Conservation (phyloP, 805 yeast genomes). For the Ogataea chonburiensis region DNA sequence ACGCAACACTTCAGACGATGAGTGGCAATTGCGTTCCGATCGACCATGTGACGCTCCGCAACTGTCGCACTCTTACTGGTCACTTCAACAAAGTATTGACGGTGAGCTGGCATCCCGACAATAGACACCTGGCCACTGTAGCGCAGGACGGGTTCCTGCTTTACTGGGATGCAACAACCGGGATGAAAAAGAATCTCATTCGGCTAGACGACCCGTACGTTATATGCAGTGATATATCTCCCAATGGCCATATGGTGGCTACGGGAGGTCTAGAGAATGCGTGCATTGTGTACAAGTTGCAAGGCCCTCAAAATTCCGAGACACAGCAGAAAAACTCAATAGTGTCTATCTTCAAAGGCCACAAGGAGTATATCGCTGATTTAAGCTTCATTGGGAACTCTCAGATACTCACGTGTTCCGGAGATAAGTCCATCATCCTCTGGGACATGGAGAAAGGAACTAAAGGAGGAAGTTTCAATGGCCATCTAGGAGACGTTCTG, state of each 20-base stretch:
- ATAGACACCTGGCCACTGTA: conserved; percentile 61
- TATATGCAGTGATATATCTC: conserved; percentile 69
- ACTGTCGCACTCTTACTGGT: conserved; percentile 45
- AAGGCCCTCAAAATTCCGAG: conserved; percentile 8
- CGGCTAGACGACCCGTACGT: conserved; percentile 79
- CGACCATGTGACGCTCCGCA: conserved; percentile 14
- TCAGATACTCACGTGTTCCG: conserved; percentile 66
- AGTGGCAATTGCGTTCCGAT: conserved; percentile 24
- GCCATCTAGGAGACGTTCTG: conserved; percentile 73
- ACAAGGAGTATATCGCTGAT: conserved; percentile 77
- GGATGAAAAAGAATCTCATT: conserved; percentile 67
- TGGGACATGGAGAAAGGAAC: conserved; percentile 77
- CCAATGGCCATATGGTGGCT: conserved; percentile 64
- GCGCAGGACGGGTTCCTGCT: conserved; percentile 86
- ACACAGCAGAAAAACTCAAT: conserved; percentile 25
- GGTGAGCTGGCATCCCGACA: conserved; percentile 67
- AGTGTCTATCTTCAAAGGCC: conserved; percentile 67
- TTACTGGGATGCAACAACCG: conserved; percentile 77
- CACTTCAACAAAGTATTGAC: conserved; percentile 74
- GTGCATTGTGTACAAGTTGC: conserved; percentile 63
- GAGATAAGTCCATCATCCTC: conserved; percentile 73
- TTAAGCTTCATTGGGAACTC: conserved; percentile 62
- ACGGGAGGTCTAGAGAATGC: conserved; percentile 81
- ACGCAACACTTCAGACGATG: conserved; percentile 29
- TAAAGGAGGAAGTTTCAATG: conserved; percentile 52